Evolutionary conservation across 805 yeast genomes (phyloP), one percentile per base, ranked within the genome.

Genomic region (Candida tammaniensis): DNA sequence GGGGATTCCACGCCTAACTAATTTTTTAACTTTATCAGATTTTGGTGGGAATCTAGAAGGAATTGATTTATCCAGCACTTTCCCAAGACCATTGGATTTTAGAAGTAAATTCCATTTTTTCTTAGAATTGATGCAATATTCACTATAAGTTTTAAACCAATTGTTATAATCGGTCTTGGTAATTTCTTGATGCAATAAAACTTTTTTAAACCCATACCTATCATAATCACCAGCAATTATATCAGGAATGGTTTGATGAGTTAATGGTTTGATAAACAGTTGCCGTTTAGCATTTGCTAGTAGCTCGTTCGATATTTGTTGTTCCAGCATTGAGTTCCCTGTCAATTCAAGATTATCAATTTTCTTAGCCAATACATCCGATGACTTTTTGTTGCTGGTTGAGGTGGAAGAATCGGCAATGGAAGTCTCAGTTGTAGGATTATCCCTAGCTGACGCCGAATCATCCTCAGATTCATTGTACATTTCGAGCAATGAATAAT

Each of bases 1-100:
- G 0, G 98, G 98, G 8, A 91, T 81, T 9, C 98, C 98, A 54
- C 85, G 85, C 36, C 97, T 73, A 9, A 93, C 77, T 49, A 86
- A 81, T 39, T 94, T 73, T 51, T 84, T 82, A 43, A 87, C 67
- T 46, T 83, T 86, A 39, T 82, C 89, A 3, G 88, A 82, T 40
- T 74, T 74, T 1, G 91, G 78, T 0, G 96, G 95, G 46, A 82
- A 86, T 43, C 86, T 57, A 0, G 68, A 61, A 1, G 94, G 93
- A 7, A 44, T 38, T 5, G 17, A 7, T 1, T 31, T 24, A 3
- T 31, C 35, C 1, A 30, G 19, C 29, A 68, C 59, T 4, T 62
- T 55, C n/a, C n/a, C n/a, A 4, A 89, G 60, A 0, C 96, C 96
- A 49, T 74, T 75, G 45, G 76, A 81, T 35, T 68, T 71, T 72